A percentile compares a stretch with the other conserved stretches of the same genome.
These are phyloP conservation scores for Puccinia horiana DNA, from an alignment of 1,284 basidiomycete species.

Conservation along the genomic window DNA sequence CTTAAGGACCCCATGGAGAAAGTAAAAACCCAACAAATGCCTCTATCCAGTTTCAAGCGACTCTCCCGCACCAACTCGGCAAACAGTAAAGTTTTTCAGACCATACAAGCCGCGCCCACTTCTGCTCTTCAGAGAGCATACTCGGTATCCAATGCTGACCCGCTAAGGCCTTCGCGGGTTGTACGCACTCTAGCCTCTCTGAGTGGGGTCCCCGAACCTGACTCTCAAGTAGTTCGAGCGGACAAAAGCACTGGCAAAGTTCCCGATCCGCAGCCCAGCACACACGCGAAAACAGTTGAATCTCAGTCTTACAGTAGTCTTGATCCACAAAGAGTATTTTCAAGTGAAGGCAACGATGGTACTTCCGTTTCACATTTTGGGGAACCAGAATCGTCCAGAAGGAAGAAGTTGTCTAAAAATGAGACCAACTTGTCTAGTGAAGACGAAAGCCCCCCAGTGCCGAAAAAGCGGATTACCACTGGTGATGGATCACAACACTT, in stretches of 20 bases:
- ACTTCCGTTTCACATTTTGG: not conserved
- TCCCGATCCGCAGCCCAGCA: not conserved
- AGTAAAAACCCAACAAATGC: constrained; percentile 20
- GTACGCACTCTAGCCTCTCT: constrained; percentile 21
- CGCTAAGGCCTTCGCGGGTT: constrained; percentile 39
- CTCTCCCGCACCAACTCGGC: constrained; percentile 28
- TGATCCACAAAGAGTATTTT: not conserved
- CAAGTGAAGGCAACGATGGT: not conserved
- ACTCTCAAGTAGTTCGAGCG: not conserved
- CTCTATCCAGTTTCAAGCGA: constrained; percentile 43
- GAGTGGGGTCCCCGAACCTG: not conserved
- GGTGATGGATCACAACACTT: not conserved
- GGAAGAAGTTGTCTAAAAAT: not conserved
- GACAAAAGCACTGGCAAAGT: not conserved
- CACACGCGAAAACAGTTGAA: not conserved
- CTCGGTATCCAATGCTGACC: constrained; percentile 28
- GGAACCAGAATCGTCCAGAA: constrained; percentile 22
- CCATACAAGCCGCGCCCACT: not conserved
- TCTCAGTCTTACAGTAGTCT: not conserved
- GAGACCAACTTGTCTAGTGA: not conserved
- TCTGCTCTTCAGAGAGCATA: not conserved
- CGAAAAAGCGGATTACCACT: not conserved
- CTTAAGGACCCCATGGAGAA: constrained; percentile 10
- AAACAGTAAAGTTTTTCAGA: constrained; percentile 32
- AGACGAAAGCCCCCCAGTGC: not conserved